A percentile compares a stretch with the other conserved stretches of the same genome.
phyloP scores from a whole-genome alignment of 1,139 yeast genomes.

The Kodamaea anthophila region DNA sequence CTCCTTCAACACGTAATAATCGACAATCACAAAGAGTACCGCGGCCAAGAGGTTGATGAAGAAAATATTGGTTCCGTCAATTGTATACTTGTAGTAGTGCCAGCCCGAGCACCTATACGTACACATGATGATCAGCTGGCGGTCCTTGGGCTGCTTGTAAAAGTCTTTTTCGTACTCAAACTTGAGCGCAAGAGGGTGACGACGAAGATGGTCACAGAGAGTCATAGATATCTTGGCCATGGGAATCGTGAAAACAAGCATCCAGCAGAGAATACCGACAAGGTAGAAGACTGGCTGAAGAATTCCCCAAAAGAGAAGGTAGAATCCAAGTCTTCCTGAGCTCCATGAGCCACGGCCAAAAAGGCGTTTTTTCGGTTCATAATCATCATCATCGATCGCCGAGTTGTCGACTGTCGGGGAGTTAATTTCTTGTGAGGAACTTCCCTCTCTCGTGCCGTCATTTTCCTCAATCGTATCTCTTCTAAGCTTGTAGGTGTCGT shows the following conservation, averaged over 20 bases:
- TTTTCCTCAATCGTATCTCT: background rate
- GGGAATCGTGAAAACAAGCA: constrained; percentile 84
- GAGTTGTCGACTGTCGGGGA: too few species aligned
- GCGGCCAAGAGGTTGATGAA: constrained; percentile 77
- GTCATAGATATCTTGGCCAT: constrained; percentile 68
- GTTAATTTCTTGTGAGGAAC: background rate
- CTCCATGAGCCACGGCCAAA: constrained; percentile 96
- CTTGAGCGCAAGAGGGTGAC: constrained; percentile 83
- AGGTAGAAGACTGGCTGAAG: constrained; percentile 61
- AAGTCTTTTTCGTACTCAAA: constrained; percentile 58
- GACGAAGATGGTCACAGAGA: constrained; percentile 70
- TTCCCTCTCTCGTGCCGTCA: background rate
- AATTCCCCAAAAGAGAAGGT: constrained; percentile 60
- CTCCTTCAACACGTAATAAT: constrained; percentile 61
- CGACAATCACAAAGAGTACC: constrained; percentile 78
- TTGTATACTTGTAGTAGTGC: constrained; percentile 91
- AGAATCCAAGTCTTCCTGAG: constrained; percentile 73
- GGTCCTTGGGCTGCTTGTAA: constrained; percentile 25
- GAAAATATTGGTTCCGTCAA: constrained; percentile 92
- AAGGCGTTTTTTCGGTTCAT: constrained; percentile 49
- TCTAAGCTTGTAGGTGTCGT: constrained; percentile 32
- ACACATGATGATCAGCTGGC: constrained; percentile 53
- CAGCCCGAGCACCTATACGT: constrained; percentile 89
- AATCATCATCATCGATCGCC: constrained; percentile 18
- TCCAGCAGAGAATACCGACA: constrained; percentile 66